Conservation (phyloP, 2,329 filamentous ascomycete species). For the Sporothrix protearum region DNA sequence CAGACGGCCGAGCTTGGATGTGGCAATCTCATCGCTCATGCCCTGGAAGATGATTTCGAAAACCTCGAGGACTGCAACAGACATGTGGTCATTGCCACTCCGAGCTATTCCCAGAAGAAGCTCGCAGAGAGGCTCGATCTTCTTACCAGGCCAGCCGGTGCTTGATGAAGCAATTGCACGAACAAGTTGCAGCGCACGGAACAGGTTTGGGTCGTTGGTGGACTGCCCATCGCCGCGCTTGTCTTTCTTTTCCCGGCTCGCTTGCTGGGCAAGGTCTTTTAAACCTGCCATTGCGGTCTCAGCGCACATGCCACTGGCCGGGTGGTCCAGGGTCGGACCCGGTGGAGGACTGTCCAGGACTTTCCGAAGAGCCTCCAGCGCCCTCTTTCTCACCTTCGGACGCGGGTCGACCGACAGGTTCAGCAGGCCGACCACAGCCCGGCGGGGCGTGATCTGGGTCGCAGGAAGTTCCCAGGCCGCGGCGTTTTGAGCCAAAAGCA, state of each 20-base stretch:
- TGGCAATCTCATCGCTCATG: slow-evolving; percentile 84
- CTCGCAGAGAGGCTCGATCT: slow-evolving; percentile 89
- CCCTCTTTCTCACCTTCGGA: slow-evolving; percentile 90
- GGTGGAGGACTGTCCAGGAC: slow-evolving; percentile 83
- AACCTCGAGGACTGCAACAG: slow-evolving; percentile 92
- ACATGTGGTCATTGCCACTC: slow-evolving; percentile 91
- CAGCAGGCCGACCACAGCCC: slow-evolving; percentile 81
- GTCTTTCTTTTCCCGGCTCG: slow-evolving; percentile 63
- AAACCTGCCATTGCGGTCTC: slow-evolving; percentile 82
- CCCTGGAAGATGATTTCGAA: slow-evolving; percentile 96
- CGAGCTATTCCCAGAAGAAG: slow-evolving; percentile 82
- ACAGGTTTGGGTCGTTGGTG: slow-evolving; percentile 74
- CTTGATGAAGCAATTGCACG: slow-evolving; percentile 84
- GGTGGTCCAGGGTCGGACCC: slow-evolving; percentile 88
- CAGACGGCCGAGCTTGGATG: slow-evolving; percentile 81
- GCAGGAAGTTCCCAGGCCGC: slow-evolving; percentile 83
- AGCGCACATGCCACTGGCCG: slow-evolving; percentile 92
- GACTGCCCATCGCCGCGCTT: slow-evolving; percentile 54
- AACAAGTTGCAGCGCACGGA: slow-evolving; percentile 87
- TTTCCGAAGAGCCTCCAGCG: slow-evolving; percentile 81
- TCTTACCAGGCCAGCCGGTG: slow-evolving; percentile 93
- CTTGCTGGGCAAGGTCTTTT: slow-evolving; percentile 65
- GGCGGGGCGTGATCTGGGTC: slow-evolving; percentile 76
- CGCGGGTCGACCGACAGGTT: slow-evolving; percentile 80
- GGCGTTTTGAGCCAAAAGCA: slow-evolving; percentile 83